These are phyloP conservation scores for Blastocystis sp. DNA, from an alignment of 352 stramenopile species.

Conservation along the genomic window DNA sequence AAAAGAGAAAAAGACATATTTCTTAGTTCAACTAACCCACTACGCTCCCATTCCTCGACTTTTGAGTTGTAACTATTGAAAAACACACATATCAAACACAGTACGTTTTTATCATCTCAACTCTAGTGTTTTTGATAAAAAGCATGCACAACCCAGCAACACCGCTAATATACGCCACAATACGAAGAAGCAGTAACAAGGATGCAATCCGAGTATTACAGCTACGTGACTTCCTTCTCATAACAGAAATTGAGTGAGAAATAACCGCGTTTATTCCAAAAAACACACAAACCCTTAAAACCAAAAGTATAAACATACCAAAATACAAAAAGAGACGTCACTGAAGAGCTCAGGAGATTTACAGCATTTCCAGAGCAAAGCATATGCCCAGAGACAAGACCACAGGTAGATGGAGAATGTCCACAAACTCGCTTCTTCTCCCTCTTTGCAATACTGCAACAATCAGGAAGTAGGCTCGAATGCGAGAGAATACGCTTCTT, in stretches of 20 bases:
- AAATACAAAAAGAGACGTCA: neutral
- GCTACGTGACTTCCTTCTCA: neutral
- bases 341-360: slow-evolving; percentile 24
- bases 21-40: neutral
- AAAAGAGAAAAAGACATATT: neutral
- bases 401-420: neutral
- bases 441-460: neutral
- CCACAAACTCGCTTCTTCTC: neutral
- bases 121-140: slow-evolving; percentile 9
- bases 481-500: neutral
- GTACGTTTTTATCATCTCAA: neutral
- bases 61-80: slow-evolving; percentile 1
- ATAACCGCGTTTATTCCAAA: neutral
- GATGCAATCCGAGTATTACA: neutral
- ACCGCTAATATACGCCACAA: neutral
- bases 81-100: neutral
- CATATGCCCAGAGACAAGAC: neutral
- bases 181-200: neutral
- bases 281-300: neutral
- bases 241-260: neutral
- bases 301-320: neutral
- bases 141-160: slow-evolving; percentile 42
- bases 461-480: neutral
- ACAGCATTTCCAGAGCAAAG: neutral
- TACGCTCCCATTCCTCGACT: neutral